A percentile compares a stretch with the other conserved stretches of the same genome.
These are phyloP conservation scores for Polyrhizophydium stewartii DNA, from an alignment of 371 early-diverging fungal species.

Conservation along the genomic window DNA sequence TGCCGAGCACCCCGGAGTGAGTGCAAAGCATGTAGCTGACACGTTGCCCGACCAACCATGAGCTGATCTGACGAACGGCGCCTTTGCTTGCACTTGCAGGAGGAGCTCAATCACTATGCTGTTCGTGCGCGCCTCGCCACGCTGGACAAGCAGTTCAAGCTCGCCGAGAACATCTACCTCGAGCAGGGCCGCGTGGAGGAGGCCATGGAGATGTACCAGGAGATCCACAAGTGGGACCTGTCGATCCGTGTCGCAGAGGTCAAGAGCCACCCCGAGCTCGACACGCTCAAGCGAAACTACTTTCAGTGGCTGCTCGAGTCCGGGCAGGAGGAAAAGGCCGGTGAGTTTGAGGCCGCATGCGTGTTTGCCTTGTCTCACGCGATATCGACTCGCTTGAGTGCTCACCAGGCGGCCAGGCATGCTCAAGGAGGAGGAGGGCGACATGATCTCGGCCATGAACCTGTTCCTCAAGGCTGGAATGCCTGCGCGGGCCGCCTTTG, in stretches of 20 bases:
- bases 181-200: conserved; percentile 49
- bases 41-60: not conserved
- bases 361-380: no score
- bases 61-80: not conserved
- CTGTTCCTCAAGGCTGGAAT: conserved; percentile 50
- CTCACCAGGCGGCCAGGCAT: conserved; percentile 25
- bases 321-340: conserved; percentile 51
- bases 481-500: conserved; percentile 42
- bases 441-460: conserved; percentile 39
- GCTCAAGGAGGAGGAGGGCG: conserved; percentile 50
- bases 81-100: not conserved
- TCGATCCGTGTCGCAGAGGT: conserved; percentile 53
- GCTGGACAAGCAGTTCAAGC: conserved; percentile 49
- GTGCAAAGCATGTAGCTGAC: not conserved
- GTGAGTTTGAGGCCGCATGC: no score
- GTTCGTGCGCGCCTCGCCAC: conserved; percentile 46
- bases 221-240: conserved; percentile 55
- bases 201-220: conserved; percentile 59
- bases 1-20: conserved; percentile 15
- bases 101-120: conserved; percentile 20
- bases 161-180: conserved; percentile 49
- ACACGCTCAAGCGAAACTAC: conserved; percentile 43
- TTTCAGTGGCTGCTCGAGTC: conserved; percentile 52
- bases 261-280: conserved; percentile 49
- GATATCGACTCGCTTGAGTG: no score